Evolutionary conservation across 805 yeast genomes (phyloP).

Genomic region (Wickerhamiella domercqiae): DNA sequence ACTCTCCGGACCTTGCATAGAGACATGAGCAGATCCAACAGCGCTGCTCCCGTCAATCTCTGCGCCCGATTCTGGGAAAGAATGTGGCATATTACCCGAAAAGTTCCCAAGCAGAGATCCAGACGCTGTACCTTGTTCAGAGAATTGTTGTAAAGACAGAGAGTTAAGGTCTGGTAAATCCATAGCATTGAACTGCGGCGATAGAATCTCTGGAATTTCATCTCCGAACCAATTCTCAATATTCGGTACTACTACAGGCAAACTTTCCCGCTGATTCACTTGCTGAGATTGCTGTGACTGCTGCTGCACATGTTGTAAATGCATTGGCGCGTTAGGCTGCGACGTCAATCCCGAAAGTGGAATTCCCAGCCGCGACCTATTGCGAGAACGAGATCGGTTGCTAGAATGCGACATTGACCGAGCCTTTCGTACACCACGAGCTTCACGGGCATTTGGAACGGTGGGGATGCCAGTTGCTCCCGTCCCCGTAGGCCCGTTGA

Average conservation of each 20-base stretch:
- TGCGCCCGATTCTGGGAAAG: too few relatives aligned
- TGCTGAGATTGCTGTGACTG: too few relatives aligned
- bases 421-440: neutral
- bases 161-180: neutral
- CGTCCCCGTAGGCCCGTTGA: neutral
- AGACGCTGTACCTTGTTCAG: too few relatives aligned
- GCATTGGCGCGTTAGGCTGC: neutral
- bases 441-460: neutral
- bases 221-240: neutral
- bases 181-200: constrained; percentile 1
- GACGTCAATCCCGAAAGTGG: neutral
- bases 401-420: neutral
- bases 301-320: too few relatives aligned
- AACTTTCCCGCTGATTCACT: too few relatives aligned
- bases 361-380: neutral
- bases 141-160: neutral
- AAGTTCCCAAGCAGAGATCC: too few relatives aligned
- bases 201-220: neutral
- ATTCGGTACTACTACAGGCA: neutral
- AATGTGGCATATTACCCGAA: too few relatives aligned
- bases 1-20: too few relatives aligned
- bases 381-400: neutral
- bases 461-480: neutral
- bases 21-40: too few relatives aligned
- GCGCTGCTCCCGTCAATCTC: too few relatives aligned